Evolutionary conservation across 208 protist genomes (phyloP).

Genomic region (Giardia duodenalis): DNA sequence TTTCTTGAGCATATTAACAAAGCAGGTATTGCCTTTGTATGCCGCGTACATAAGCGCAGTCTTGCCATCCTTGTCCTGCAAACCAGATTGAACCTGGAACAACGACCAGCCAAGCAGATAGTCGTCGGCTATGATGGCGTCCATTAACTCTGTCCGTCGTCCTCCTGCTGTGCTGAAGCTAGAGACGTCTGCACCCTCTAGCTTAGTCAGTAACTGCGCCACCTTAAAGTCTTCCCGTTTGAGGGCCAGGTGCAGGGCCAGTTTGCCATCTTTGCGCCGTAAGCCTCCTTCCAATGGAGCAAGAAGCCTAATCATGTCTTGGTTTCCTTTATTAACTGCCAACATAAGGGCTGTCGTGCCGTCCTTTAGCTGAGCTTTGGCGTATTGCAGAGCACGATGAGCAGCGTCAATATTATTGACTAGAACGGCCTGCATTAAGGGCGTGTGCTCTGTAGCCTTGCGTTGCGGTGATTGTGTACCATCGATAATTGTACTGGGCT

Average conservation of each 20-base stretch:
- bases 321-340: background rate
- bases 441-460: too few species aligned
- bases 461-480: too few species aligned
- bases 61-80: background rate
- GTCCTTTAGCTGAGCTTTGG: background rate
- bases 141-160: background rate
- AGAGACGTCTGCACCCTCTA: background rate
- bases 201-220: background rate
- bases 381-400: background rate
- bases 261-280: background rate
- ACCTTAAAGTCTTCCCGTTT: background rate
- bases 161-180: background rate
- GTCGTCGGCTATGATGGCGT: background rate
- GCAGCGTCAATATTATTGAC: background rate
- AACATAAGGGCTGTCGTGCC: background rate
- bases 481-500: too few species aligned
- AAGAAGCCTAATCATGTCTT: background rate
- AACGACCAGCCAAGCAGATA: background rate
- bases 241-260: background rate
- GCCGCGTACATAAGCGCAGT: background rate
- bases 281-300: background rate
- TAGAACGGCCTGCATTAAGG: background rate
- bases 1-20: background rate
- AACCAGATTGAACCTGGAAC: background rate
- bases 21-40: background rate